Percentiles rank a stretch among this genome's conserved stretches.
These are phyloP conservation scores for Boletus vermiculosoides DNA, from an alignment of 768 basidiomycete genomes.

Conservation along the genomic window DNA sequence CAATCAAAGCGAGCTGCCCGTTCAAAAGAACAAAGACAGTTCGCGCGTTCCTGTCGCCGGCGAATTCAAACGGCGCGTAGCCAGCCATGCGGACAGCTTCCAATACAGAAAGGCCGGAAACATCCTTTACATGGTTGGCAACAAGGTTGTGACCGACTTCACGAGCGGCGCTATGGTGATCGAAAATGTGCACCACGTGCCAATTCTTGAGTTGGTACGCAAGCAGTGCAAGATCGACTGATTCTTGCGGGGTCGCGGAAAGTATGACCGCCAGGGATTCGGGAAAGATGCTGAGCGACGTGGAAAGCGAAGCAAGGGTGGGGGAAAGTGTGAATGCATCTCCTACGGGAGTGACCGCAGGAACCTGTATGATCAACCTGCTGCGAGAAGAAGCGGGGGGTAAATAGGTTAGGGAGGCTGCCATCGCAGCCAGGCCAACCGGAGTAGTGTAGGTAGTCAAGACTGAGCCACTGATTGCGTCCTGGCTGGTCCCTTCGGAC, in stretches of 20 bases:
- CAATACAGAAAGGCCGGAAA: constrained; percentile 36
- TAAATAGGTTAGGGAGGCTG: constrained; percentile 70
- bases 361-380: constrained; percentile 81
- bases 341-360: constrained; percentile 64
- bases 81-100: constrained; percentile 56
- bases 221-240: constrained; percentile 71
- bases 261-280: constrained; percentile 70
- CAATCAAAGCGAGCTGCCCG: constrained; percentile 67
- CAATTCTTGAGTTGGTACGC: constrained; percentile 65
- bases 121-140: constrained; percentile 35
- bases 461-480: constrained; percentile 55
- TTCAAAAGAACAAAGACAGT: constrained; percentile 73
- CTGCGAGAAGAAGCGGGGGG: constrained; percentile 60
- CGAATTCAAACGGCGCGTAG: constrained; percentile 77
- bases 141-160: constrained; percentile 62
- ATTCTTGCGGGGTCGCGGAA: constrained; percentile 82
- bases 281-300: constrained; percentile 58
- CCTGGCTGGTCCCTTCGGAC: constrained; percentile 74
- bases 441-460: constrained; percentile 83
- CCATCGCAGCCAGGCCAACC: constrained; percentile 80
- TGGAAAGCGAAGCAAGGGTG: constrained; percentile 67
- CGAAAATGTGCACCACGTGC: constrained; percentile 88
- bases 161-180: constrained; percentile 77
- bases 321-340: constrained; percentile 71
- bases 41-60: constrained; percentile 60